Evolutionary conservation across 2,329 filamentous ascomycete genomes (phyloP), one percentile per base, ranked within the genome.

Genomic region (Lecanicillium sp.): DNA sequence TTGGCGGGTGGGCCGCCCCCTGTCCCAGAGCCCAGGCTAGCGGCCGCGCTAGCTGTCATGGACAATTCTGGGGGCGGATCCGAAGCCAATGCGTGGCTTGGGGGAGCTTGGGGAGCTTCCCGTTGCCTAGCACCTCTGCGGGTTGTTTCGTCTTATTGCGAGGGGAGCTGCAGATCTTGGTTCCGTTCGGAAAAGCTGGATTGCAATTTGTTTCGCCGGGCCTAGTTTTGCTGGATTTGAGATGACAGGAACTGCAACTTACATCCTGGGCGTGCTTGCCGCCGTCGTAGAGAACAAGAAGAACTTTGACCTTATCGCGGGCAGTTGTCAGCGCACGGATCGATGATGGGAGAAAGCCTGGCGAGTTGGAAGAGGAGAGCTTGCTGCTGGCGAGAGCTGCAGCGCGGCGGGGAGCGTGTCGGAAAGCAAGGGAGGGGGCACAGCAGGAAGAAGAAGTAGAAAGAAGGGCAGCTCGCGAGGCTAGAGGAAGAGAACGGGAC

Each of bases 231-330:
- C n/a, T n/a, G n/a, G 14, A n/a, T 8, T 14, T 16, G 15, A 31
- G 29, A n/a, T n/a, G n/a, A n/a, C 11, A 14, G n/a, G 15, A 16
- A 32, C 9, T 33, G 9, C 9, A 16, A 60, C 70, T 63, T 62
- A 94, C 87, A 59, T 95, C 75, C 67, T 84, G 70, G 69, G 89
- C 88, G 72, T 95, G 87, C 70, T 87, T 71, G 61, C 79, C 76
- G 63, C 88, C 89, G 68, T 95, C 89, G 74, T 95, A 95, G 53
- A 95, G 78, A 54, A 94, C 85, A 59, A 89, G 74, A 61, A 95
- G 82, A 68, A 95, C 85, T 73, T 95, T 95, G 71, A 89, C 89
- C 88, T 95, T 53, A 57, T 55, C 51, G 51, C 51, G 52, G 43
- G 50, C 47, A 45, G 62, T 63, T 53, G 70, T 73, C 57, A 73